Base-by-base conservation (phyloP, 2,329 filamentous ascomycete species). In the Phyllosticta capitalensis region DNA sequence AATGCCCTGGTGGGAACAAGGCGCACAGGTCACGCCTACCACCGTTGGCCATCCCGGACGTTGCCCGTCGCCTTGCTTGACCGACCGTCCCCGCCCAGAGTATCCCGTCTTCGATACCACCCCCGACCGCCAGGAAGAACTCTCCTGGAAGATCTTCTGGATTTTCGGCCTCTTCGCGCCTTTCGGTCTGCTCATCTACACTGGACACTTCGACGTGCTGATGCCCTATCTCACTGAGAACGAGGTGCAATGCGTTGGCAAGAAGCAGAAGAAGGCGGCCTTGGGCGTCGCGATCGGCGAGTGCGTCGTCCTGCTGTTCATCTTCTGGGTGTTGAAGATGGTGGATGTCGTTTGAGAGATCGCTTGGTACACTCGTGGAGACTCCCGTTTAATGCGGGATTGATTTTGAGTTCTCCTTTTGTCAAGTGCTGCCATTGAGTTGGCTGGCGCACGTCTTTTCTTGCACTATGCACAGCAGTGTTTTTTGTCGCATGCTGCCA, bases 91-190 rank as follows among this genome's bases (percentile, higher is more conserved):
- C 2, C 21, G 56, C 14, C 56, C 52, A 5, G n/a, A 20, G 5
- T 54, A 51, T 5, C 49, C 56, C 17, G 21, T 49, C 7, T 33
- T 59, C 21, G 19, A 19, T 12, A 51, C 50, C 7, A 10, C 21
- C 1, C 5, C 26, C 5, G 12, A 51, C 10, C 28, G n/a, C n/a
- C 55, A 59, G 52, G 45, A 52, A 5, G 24, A 12, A 5, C 24
- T 55, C 2, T 59, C 58, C 9, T 59, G 58, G 58, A 14, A 38
- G 7, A 55, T 59, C 48, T 55, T 59, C 53, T 52, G 28, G 3
- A 38, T 52, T 9, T 51, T 52, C 14, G 52, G 45, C 12, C 55
- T 52, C 52, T 59, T 59, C n/a, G 52, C 38, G 9, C 58, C 58
- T 14, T 26, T 20, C 7, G 52, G 52, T 21, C 17, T 59, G 14